Percentiles rank a stretch among this genome's conserved stretches.
Evolutionary conservation across 768 basidiomycete species (phyloP).

Genomic region (Heimioporus sp.): DNA sequence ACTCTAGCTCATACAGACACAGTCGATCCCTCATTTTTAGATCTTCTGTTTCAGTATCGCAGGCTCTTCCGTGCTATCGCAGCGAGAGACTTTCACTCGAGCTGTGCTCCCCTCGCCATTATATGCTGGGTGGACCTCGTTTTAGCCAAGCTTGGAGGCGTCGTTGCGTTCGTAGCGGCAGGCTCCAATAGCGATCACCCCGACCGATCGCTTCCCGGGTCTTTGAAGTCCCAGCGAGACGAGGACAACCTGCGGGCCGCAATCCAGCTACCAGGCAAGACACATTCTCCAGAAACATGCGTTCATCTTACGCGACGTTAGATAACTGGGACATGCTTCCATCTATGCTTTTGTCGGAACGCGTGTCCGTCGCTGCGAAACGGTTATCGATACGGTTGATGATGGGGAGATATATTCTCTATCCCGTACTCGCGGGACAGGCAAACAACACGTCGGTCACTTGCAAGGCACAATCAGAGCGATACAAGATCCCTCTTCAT

Average conservation of each 20-base stretch:
- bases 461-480: background rate
- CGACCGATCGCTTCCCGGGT: conserved; percentile 22
- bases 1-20: conserved; percentile 3
- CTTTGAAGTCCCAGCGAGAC: conserved; percentile 40
- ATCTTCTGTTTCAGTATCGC: conserved; percentile 51
- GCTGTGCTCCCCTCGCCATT: conserved; percentile 30
- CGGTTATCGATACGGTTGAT: conserved; percentile 56
- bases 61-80: conserved; percentile 46
- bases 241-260: conserved; percentile 57
- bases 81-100: conserved; percentile 25
- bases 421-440: conserved; percentile 32
- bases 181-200: conserved; percentile 14
- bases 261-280: conserved; percentile 64
- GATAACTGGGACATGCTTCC: conserved; percentile 54
- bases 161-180: conserved; percentile 29
- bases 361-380: conserved; percentile 57
- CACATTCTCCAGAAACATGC: background rate
- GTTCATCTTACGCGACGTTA: conserved; percentile 25
- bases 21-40: conserved; percentile 34
- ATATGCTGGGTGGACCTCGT: conserved; percentile 68
- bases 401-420: conserved; percentile 55
- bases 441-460: conserved; percentile 21
- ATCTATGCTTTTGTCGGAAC: conserved; percentile 43
- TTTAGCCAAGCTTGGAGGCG: conserved; percentile 50
- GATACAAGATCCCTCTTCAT: conserved; percentile 1